A percentile compares a stretch with the other conserved stretches of the same genome.
phyloP scores from a whole-genome alignment of 2,329 filamentous ascomycete species.

The Falciphora oryzae region DNA sequence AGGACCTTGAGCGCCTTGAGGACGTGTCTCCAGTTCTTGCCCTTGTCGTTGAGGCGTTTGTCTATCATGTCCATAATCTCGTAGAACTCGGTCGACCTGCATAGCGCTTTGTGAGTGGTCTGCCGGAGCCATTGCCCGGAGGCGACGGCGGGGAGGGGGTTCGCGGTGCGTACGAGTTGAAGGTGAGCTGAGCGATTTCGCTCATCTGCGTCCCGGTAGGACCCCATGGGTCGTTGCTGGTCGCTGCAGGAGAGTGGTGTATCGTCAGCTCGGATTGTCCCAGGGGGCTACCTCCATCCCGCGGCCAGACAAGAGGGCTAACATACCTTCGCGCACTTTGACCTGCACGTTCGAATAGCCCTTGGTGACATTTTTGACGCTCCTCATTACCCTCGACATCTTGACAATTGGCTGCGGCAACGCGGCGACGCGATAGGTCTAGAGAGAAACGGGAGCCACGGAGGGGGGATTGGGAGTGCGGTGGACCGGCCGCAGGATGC shows the following conservation, averaged over 20 bases:
- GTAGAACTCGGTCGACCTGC: constrained; percentile 91
- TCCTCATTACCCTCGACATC: constrained; percentile 97
- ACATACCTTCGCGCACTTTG: constrained; percentile 93
- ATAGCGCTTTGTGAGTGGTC: neutral
- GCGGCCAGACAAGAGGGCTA: constrained; percentile 8
- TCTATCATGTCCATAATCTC: constrained; percentile 99
- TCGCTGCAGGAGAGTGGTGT: constrained; percentile 52
- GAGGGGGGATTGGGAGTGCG: neutral
- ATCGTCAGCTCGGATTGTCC: constrained; percentile 22
- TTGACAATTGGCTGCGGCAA: constrained; percentile 25
- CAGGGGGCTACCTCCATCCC: neutral
- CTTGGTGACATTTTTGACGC: constrained; percentile 99
- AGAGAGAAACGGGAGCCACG: constrained; percentile 1
- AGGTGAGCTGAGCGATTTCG: constrained; percentile 96
- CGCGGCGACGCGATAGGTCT: constrained; percentile 2
- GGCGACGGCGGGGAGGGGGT: constrained; percentile 1
- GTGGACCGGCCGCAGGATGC: neutral
- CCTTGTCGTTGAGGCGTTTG: constrained; percentile 97
- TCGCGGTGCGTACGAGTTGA: constrained; percentile 72
- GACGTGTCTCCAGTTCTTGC: constrained; percentile 99
- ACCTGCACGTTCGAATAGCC: constrained; percentile 95
- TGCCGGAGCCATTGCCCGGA: neutral
- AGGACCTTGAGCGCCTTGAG: constrained; percentile 96
- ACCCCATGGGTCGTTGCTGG: constrained; percentile 98
- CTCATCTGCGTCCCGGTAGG: constrained; percentile 97